Evolutionary conservation across 768 basidiomycete species (phyloP).

Genomic region (Boletus rex-veris): DNA sequence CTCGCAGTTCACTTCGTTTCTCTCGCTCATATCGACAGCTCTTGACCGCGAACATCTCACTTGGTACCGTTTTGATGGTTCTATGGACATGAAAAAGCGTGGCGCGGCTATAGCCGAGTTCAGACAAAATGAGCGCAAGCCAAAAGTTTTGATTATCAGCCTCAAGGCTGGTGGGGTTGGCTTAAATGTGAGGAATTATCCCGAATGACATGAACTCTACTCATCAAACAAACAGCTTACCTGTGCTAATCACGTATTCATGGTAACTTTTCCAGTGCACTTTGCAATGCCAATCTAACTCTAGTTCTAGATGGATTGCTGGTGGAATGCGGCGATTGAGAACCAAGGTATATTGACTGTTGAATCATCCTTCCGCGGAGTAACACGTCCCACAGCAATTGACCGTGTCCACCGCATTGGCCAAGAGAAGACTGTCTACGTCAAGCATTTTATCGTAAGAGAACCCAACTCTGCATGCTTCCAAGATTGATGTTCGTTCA

Average conservation of each 20-base stretch:
- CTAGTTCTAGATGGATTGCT: slow-evolving; percentile 74
- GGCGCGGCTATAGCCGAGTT: slow-evolving; percentile 75
- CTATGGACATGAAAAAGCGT: slow-evolving; percentile 84
- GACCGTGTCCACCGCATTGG: slow-evolving; percentile 86
- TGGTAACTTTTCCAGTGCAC: slow-evolving; percentile 47
- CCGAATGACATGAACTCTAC: not conserved
- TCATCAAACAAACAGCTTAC: slow-evolving; percentile 49
- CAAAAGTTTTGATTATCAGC: slow-evolving; percentile 75
- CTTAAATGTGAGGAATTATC: slow-evolving; percentile 56
- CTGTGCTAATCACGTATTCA: slow-evolving; percentile 80
- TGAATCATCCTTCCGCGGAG: not conserved
- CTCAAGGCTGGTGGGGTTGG: slow-evolving; percentile 93
- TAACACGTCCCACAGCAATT: slow-evolving; percentile 52
- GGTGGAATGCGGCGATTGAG: slow-evolving; percentile 87
- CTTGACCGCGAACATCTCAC: slow-evolving; percentile 66
- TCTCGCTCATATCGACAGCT: slow-evolving; percentile 73
- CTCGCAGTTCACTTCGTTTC: slow-evolving; percentile 85
- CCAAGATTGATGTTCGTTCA: slow-evolving; percentile 24
- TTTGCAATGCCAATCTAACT: not conserved
- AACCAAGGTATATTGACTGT: slow-evolving; percentile 57
- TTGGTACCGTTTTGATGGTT: slow-evolving; percentile 85
- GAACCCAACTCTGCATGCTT: not conserved
- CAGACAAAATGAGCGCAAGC: slow-evolving; percentile 60
- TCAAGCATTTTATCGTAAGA: slow-evolving; percentile 80
- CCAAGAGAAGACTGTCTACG: slow-evolving; percentile 77